A percentile compares a stretch with the other conserved stretches of the same genome.
Evolutionary conservation across 169 alveolate genomes (phyloP).

Genomic region (Besnoitia besnoiti): DNA sequence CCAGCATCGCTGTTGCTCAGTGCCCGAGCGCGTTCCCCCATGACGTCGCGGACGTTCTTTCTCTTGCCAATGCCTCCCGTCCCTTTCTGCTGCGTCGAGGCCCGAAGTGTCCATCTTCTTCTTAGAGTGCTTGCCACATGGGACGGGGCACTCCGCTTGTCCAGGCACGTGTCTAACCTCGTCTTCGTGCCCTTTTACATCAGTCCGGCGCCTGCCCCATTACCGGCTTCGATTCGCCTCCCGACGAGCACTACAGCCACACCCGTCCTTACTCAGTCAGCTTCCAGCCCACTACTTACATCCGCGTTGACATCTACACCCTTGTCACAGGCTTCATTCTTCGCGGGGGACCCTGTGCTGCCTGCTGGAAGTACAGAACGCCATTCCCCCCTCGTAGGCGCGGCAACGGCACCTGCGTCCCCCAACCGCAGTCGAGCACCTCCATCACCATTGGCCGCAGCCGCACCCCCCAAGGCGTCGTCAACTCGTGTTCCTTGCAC

Average conservation of each 20-base stretch:
- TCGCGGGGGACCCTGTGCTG: not conserved
- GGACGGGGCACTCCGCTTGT: not conserved
- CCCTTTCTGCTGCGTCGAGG: not conserved
- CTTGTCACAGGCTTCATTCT: not conserved
- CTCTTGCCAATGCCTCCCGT: constrained; percentile 12
- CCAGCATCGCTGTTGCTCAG: not conserved
- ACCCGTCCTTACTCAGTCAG: not conserved
- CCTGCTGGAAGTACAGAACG: not conserved
- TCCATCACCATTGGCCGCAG: not conserved
- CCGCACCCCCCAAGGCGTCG: not conserved
- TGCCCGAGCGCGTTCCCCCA: not conserved
- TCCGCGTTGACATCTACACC: not conserved
- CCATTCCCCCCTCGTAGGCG: not conserved
- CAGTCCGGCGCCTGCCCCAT: not conserved
- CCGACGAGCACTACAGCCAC: not conserved
- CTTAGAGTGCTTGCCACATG: not conserved
- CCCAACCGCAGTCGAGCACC: not conserved
- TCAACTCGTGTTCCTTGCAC: not conserved
- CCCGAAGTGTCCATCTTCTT: not conserved
- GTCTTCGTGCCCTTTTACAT: constrained; percentile 18
- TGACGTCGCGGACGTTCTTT: not conserved
- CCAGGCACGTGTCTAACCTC: not conserved
- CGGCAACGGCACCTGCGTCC: not conserved
- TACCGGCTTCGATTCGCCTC: not conserved
- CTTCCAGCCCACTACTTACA: not conserved